A percentile compares a stretch with the other conserved stretches of the same genome.
These are phyloP conservation scores for Digitaria exilis DNA, from an alignment of 202 grass and related monocot species.

Conservation along the genomic window DNA sequence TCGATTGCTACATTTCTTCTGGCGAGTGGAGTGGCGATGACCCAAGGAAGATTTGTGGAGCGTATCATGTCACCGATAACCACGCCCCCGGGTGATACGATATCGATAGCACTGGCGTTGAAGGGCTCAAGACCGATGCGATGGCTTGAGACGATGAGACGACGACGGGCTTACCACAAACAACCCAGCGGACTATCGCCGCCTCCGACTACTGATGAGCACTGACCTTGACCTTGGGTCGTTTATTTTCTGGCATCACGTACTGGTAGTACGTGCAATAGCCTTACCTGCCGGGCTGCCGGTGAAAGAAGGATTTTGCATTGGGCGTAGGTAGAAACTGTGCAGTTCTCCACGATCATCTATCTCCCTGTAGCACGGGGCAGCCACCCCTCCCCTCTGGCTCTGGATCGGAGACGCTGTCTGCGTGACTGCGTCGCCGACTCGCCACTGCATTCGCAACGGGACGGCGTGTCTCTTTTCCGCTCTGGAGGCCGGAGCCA, in stretches of 20 bases:
- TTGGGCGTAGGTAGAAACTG: too few relatives aligned
- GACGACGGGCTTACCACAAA: neutral
- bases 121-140: constrained; percentile 38
- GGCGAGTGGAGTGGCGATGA: too few relatives aligned
- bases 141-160: constrained; percentile 27
- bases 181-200: neutral
- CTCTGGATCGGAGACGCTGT: neutral
- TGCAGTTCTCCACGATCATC: neutral
- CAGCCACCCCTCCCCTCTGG: neutral
- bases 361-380: too few relatives aligned
- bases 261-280: too few relatives aligned
- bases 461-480: neutral
- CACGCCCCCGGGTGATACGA: too few relatives aligned
- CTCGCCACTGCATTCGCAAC: neutral
- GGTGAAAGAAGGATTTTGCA: neutral
- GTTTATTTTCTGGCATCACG: too few relatives aligned
- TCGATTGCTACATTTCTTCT: too few relatives aligned
- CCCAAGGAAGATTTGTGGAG: neutral
- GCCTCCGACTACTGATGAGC: neutral
- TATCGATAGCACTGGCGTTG: too few relatives aligned
- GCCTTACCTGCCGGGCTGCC: too few relatives aligned
- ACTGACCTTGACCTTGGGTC: too few relatives aligned
- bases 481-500: neutral
- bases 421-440: too few relatives aligned
- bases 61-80: neutral